A percentile compares a stretch with the other conserved stretches of the same genome.
phyloP scores from a whole-genome alignment of 441 rosid genomes.

The Erodium moschatum region DNA sequence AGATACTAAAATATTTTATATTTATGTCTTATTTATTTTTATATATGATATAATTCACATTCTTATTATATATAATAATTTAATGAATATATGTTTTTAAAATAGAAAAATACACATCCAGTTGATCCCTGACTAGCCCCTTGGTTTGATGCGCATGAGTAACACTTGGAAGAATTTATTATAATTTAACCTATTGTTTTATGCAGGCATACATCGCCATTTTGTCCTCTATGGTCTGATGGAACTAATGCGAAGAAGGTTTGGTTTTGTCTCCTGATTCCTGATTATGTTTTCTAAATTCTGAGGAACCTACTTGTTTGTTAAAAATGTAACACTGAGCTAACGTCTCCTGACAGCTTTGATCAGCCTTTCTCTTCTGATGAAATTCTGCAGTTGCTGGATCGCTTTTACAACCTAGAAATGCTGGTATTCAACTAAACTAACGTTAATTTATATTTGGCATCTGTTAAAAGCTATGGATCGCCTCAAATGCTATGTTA shows the following conservation, averaged over 20 bases:
- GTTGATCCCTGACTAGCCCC: too few relatives aligned
- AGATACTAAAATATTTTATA: too few relatives aligned
- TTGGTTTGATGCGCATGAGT: too few relatives aligned
- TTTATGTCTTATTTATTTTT: too few relatives aligned
- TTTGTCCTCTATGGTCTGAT: slow-evolving; percentile 84
- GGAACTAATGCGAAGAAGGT: slow-evolving; percentile 91
- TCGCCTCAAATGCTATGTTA: background rate
- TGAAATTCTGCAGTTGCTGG: slow-evolving; percentile 82
- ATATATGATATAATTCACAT: too few relatives aligned
- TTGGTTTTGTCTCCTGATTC: slow-evolving; percentile 16
- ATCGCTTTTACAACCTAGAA: slow-evolving; percentile 84
- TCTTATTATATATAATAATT: too few relatives aligned
- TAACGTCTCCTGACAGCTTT: slow-evolving; percentile 38
- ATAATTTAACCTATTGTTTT: slow-evolving; percentile 1
- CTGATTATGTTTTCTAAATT: slow-evolving; percentile 8
- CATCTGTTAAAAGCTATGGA: background rate
- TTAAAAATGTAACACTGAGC: slow-evolving; percentile 18
- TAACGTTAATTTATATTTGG: background rate
- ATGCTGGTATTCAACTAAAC: slow-evolving; percentile 54
- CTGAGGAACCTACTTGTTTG: background rate
- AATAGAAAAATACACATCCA: too few relatives aligned
- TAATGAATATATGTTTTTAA: too few relatives aligned
- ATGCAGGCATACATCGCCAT: slow-evolving; percentile 85
- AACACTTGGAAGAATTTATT: too few relatives aligned
- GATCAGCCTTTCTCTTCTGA: slow-evolving; percentile 72